Evolutionary conservation across 495 filamentous ascomycete genomes (phyloP).

Genomic region (Podospora fimiseda): DNA sequence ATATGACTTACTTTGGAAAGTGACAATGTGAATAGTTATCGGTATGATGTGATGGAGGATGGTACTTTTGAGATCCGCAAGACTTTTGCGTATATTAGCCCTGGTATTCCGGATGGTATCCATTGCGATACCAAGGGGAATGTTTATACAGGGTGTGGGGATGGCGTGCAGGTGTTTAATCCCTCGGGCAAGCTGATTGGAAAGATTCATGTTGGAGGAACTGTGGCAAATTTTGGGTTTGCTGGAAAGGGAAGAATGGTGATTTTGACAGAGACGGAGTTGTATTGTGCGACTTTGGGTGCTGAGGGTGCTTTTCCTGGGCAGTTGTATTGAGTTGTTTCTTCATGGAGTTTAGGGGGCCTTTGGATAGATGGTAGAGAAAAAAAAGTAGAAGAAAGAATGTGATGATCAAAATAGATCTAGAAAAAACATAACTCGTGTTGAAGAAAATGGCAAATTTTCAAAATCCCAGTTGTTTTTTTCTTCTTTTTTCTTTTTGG

Average conservation of each 20-base stretch:
- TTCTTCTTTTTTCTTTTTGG: too few relatives aligned
- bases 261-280: conserved; percentile 42
- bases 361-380: too few relatives aligned
- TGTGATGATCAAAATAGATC: too few relatives aligned
- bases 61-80: conserved; percentile 40
- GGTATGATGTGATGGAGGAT: conserved; percentile 34
- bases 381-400: background rate
- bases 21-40: conserved; percentile 26
- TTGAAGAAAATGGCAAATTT: too few relatives aligned
- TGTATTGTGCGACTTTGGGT: conserved; percentile 44
- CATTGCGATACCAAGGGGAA: conserved; percentile 55
- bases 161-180: conserved; percentile 58
- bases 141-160: conserved; percentile 54
- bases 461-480: too few relatives aligned
- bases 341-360: too few relatives aligned
- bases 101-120: conserved; percentile 53
- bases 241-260: conserved; percentile 48
- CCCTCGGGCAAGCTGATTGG: conserved; percentile 51
- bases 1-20: background rate
- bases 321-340: conserved; percentile 6
- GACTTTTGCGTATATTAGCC: conserved; percentile 52
- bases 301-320: conserved; percentile 34
- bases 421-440: too few relatives aligned
- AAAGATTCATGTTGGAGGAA: conserved; percentile 45
- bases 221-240: conserved; percentile 52